These are phyloP conservation scores for Ceratobasidium sp. DNA, from an alignment of 1,284 basidiomycete genomes.

Conservation along the genomic window DNA sequence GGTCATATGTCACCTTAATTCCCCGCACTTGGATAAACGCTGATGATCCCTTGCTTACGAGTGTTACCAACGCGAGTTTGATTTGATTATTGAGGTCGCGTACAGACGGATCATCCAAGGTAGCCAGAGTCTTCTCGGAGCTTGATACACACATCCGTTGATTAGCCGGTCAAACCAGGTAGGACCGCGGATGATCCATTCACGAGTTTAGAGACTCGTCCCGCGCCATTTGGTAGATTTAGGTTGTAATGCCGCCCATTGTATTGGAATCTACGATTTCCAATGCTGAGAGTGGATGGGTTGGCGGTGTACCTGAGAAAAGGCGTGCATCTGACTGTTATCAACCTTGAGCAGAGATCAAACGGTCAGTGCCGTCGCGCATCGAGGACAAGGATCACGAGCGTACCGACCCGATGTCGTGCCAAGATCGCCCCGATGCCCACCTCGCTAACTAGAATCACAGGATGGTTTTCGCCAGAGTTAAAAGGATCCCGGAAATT, in stretches of 20 bases:
- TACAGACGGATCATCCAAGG: neutral
- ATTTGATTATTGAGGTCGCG: neutral
- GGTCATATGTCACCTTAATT: constrained; percentile 28
- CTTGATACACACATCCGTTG: too few relatives aligned
- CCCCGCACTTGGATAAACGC: neutral
- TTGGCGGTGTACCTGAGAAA: constrained; percentile 71
- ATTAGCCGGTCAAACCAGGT: neutral
- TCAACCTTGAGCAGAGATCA: constrained; percentile 67
- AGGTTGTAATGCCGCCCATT: constrained; percentile 66
- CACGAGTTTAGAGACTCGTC: too few relatives aligned
- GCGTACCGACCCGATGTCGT: constrained; percentile 71
- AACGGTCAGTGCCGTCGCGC: neutral
- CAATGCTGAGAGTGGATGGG: constrained; percentile 51
- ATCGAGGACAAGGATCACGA: neutral
- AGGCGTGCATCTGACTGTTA: constrained; percentile 82
- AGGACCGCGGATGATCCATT: too few relatives aligned
- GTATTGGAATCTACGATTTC: constrained; percentile 79
- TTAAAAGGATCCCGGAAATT: constrained; percentile 50
- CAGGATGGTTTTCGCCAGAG: constrained; percentile 78
- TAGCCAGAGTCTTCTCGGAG: neutral
- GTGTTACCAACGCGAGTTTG: neutral
- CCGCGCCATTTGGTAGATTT: constrained; percentile 51
- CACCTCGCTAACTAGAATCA: constrained; percentile 81
- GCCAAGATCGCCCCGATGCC: constrained; percentile 78
- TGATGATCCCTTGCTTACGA: neutral